Evolutionary conservation across 1,284 basidiomycete genomes (phyloP).

Genomic region (Xanthoconium separans): DNA sequence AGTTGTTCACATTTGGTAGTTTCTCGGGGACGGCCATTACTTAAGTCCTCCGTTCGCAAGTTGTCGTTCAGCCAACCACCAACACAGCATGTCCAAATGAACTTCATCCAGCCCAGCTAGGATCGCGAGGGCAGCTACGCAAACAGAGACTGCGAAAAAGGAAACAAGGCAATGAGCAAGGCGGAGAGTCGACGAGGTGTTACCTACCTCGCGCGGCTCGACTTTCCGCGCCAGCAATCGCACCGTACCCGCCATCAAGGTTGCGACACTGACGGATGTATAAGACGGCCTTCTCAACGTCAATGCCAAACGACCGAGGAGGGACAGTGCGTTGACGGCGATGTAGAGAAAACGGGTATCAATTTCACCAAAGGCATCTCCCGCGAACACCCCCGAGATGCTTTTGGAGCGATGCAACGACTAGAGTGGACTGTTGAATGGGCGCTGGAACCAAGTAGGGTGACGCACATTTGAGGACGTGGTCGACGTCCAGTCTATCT

Average conservation of each 20-base stretch:
- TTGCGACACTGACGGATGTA: constrained; percentile 85
- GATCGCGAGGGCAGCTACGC: constrained; percentile 85
- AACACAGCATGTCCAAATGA: constrained; percentile 74
- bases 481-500: constrained; percentile 65
- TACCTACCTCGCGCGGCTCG: constrained; percentile 85
- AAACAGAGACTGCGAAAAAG: constrained; percentile 75
- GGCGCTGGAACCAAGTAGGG: neutral
- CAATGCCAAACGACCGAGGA: constrained; percentile 72
- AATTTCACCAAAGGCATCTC: constrained; percentile 87
- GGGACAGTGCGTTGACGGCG: constrained; percentile 77
- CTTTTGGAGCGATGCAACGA: constrained; percentile 80
- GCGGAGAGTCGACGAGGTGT: neutral
- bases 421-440: constrained; percentile 40
- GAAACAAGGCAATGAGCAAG: neutral
- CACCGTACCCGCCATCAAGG: constrained; percentile 96
- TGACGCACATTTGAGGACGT: constrained; percentile 69
- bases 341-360: constrained; percentile 94
- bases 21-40: constrained; percentile 96
- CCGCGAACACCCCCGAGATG: constrained; percentile 87
- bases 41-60: constrained; percentile 93
- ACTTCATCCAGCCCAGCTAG: constrained; percentile 79
- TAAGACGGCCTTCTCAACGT: constrained; percentile 63
- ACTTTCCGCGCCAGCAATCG: constrained; percentile 81
- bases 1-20: constrained; percentile 83
- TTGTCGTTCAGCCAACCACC: constrained; percentile 95